These are phyloP conservation scores for Botrytis paeoniae DNA, from an alignment of 2,329 filamentous ascomycete species.

Conservation along the genomic window DNA sequence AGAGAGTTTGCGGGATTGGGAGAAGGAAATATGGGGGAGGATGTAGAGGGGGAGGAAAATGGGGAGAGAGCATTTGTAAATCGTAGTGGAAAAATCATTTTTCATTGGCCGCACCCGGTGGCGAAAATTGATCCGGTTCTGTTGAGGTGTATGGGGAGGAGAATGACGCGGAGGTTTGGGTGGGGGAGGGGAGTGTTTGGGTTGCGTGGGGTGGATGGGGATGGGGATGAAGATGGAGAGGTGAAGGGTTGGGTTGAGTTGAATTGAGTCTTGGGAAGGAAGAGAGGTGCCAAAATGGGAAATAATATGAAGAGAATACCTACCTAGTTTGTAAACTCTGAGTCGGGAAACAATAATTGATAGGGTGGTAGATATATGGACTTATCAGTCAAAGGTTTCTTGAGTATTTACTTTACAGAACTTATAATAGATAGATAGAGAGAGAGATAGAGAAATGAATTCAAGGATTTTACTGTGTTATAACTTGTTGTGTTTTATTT, in stretches of 20 bases:
- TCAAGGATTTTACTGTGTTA: no score
- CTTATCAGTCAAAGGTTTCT: not conserved
- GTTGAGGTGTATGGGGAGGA: slow-evolving; percentile 16
- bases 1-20: not conserved
- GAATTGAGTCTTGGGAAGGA: not conserved
- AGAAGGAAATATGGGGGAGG: no score
- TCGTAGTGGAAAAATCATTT: slow-evolving; percentile 16
- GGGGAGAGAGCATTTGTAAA: not conserved
- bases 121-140: slow-evolving; percentile 19
- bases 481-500: no score
- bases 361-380: not conserved
- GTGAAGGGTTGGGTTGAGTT: not conserved
- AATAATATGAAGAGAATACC: not conserved
- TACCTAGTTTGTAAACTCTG: not conserved
- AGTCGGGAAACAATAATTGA: not conserved
- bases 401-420: not conserved
- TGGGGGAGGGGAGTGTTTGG: slow-evolving; percentile 14
- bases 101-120: slow-evolving; percentile 25
- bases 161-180: slow-evolving; percentile 24
- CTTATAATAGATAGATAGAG: no score
- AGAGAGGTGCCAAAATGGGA: not conserved
- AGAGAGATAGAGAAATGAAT: no score
- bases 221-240: not conserved
- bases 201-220: not conserved
- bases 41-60: not conserved